Conservation (phyloP, 1,284 basidiomycete genomes). For the Ustilago trichophora region DNA sequence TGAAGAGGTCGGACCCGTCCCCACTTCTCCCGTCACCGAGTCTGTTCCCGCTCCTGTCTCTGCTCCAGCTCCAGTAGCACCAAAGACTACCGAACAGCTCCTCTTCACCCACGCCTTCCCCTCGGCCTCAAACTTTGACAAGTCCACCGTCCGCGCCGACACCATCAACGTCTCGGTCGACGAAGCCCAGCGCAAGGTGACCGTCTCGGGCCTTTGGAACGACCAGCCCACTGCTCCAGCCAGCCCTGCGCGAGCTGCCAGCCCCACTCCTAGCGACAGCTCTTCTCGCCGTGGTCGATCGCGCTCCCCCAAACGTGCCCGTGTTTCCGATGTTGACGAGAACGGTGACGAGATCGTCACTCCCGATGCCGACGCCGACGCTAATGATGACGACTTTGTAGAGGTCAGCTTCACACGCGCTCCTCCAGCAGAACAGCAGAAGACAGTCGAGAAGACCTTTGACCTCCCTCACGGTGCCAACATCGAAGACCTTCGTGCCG, state of each 20-base stretch:
- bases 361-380: slow-evolving; percentile 13
- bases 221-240: slow-evolving; percentile 7
- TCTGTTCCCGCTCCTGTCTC: slow-evolving; percentile 1
- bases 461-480: slow-evolving; percentile 32
- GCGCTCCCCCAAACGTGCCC: slow-evolving; percentile 48
- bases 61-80: not conserved
- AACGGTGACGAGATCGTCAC: slow-evolving; percentile 48
- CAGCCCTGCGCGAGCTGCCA: slow-evolving; percentile 19
- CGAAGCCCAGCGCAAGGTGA: slow-evolving; percentile 37
- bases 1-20: slow-evolving; percentile 40
- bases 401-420: slow-evolving; percentile 34
- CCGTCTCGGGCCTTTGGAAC: slow-evolving; percentile 49
- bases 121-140: slow-evolving; percentile 8
- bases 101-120: slow-evolving; percentile 43
- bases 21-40: slow-evolving; percentile 7
- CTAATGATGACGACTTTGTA: slow-evolving; percentile 44
- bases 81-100: slow-evolving; percentile 32
- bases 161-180: slow-evolving; percentile 44
- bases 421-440: not conserved
- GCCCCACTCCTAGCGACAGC: slow-evolving; percentile 36
- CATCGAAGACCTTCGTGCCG: slow-evolving; percentile 37
- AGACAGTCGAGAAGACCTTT: slow-evolving; percentile 30
- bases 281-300: slow-evolving; percentile 35
- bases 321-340: slow-evolving; percentile 48
- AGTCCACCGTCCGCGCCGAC: slow-evolving; percentile 29